Percentiles rank a stretch among this genome's conserved stretches.
Conservation (phyloP, 2,329 filamentous ascomycete species). For the Botrytis hyacinthi region DNA sequence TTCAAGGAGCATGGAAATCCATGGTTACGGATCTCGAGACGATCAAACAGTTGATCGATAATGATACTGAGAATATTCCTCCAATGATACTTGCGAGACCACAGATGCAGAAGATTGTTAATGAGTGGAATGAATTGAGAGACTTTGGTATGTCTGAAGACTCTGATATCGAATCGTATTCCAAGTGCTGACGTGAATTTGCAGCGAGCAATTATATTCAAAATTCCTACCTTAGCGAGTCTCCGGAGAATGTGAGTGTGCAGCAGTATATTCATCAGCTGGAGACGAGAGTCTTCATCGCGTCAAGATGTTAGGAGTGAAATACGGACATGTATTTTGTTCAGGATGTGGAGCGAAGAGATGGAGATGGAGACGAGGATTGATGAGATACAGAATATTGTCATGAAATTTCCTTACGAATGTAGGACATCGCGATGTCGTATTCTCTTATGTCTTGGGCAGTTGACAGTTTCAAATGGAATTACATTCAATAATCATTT, state of each 20-base stretch:
- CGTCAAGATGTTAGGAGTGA: neutral
- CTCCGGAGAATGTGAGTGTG: neutral
- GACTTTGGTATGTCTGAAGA: neutral
- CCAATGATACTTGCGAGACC: conserved; percentile 8
- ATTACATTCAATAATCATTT: neutral
- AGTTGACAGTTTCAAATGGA: neutral
- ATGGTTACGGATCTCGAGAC: conserved; percentile 6
- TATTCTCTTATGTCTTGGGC: neutral
- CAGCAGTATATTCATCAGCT: conserved; percentile 6
- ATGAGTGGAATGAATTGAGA: conserved; percentile 11
- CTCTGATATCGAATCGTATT: rapidly evolving
- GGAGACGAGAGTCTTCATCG: neutral
- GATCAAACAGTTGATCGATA: neutral
- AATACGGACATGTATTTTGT: neutral
- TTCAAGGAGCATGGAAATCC: conserved; percentile 2
- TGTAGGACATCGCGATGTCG: neutral
- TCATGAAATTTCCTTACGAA: neutral
- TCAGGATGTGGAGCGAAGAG: neutral
- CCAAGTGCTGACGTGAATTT: neutral
- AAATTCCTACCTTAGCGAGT: conserved; percentile 6
- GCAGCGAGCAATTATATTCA: conserved; percentile 3
- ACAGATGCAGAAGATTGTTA: neutral
- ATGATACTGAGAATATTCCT: neutral
- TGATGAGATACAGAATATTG: neutral
- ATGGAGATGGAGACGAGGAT: neutral